A percentile compares a stretch with the other conserved stretches of the same genome.
Conservation (phyloP, 2,329 filamentous ascomycete genomes). For the Bimuria novae-zelandiae region DNA sequence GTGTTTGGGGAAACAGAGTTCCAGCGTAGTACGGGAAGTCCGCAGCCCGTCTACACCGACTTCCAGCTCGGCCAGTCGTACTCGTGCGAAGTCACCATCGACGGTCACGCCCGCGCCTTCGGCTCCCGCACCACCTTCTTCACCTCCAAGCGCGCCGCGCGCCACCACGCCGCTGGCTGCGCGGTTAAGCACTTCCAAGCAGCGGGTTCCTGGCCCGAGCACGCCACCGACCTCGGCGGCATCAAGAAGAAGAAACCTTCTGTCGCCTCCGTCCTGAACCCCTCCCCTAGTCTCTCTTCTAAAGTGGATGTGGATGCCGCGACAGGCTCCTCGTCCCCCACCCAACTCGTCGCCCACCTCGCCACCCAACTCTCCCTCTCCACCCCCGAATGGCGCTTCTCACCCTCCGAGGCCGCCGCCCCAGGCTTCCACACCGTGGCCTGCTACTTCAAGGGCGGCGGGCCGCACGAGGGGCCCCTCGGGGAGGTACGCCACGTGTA, state of each 20-base stretch:
- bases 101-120: slow-evolving; percentile 34
- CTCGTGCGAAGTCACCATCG: slow-evolving; percentile 37
- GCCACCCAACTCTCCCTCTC: slow-evolving; percentile 26
- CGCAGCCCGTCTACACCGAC: slow-evolving; percentile 45
- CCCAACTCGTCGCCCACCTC: slow-evolving; percentile 25
- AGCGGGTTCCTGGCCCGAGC: slow-evolving; percentile 37
- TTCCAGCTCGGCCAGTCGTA: slow-evolving; percentile 38
- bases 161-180: slow-evolving; percentile 46
- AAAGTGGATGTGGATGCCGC: no score
- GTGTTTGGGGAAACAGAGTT: slow-evolving; percentile 41
- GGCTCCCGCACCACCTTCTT: slow-evolving; percentile 42
- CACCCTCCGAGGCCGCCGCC: slow-evolving; percentile 3
- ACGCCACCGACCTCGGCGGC: slow-evolving; percentile 23
- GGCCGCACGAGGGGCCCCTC: slow-evolving; percentile 36
- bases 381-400: slow-evolving; percentile 28
- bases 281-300: neutral
- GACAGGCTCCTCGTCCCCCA: slow-evolving; percentile 11
- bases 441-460: slow-evolving; percentile 39
- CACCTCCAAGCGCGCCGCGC: slow-evolving; percentile 49
- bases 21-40: slow-evolving; percentile 26
- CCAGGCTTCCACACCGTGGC: slow-evolving; percentile 42
- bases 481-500: slow-evolving; percentile 50
- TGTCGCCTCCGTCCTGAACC: neutral
- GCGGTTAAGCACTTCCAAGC: slow-evolving; percentile 49
- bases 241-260: slow-evolving; percentile 36